phyloP scores from a whole-genome alignment of 192 early-diverging fungal species.

The Backusella mclennaniae region DNA sequence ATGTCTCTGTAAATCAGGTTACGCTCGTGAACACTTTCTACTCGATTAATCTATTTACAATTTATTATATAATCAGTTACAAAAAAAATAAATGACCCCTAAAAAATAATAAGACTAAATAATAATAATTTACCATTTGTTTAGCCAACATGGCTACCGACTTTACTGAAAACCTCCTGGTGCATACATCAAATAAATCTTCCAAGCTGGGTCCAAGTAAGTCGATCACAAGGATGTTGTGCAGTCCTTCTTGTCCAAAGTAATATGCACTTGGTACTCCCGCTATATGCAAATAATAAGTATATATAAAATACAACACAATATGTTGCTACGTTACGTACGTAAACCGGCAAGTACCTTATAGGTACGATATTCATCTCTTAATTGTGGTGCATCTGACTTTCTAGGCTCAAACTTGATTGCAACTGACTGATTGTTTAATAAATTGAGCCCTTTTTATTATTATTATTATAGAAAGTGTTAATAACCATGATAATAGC shows the following conservation, averaged over 20 bases:
- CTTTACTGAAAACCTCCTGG: slow-evolving; percentile 86
- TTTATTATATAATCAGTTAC: neutral
- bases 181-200: slow-evolving; percentile 95
- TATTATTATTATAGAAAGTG: neutral
- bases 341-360: slow-evolving; percentile 78
- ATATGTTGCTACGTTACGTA: slow-evolving; percentile 38
- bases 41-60: slow-evolving; percentile 56
- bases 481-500: neutral
- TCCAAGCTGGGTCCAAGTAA: slow-evolving; percentile 93
- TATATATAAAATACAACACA: neutral
- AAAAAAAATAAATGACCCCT: slow-evolving; percentile 1
- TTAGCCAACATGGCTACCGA: slow-evolving; percentile 95
- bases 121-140: slow-evolving; percentile 69
- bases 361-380: slow-evolving; percentile 95
- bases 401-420: slow-evolving; percentile 98
- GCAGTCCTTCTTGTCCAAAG: slow-evolving; percentile 95
- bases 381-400: slow-evolving; percentile 93
- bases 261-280: slow-evolving; percentile 91
- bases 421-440: slow-evolving; percentile 89
- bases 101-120: neutral
- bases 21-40: slow-evolving; percentile 91
- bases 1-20: slow-evolving; percentile 97
- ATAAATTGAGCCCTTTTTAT: slow-evolving; percentile 72
- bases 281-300: slow-evolving; percentile 32
- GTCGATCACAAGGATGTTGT: slow-evolving; percentile 93